These are phyloP conservation scores for Alternaria tenuissima DNA, from an alignment of 2,329 filamentous ascomycete genomes.

Conservation along the genomic window DNA sequence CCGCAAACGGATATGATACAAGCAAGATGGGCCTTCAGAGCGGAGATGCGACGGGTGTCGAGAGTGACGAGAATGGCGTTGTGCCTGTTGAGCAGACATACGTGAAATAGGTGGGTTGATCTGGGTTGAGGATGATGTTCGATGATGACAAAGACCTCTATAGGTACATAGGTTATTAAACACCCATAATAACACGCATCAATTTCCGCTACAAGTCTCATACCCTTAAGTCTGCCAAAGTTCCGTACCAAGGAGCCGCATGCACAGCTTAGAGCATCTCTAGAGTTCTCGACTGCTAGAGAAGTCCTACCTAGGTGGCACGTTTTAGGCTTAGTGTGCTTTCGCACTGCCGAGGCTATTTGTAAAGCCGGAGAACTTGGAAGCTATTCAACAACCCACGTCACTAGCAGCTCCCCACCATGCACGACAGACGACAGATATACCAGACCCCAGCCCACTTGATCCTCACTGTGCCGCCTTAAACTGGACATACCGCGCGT, in stretches of 20 bases:
- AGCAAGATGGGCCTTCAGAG: slow-evolving; percentile 58
- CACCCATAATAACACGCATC: neutral
- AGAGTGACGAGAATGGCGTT: slow-evolving; percentile 21
- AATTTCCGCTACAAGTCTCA: neutral
- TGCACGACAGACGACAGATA: slow-evolving; percentile 8
- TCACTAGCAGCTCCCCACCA: slow-evolving; percentile 15
- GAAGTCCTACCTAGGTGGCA: neutral
- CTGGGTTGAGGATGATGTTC: neutral
- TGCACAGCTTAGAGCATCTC: neutral
- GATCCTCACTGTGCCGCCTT: neutral
- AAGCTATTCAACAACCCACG: slow-evolving; percentile 11
- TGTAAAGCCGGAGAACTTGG: slow-evolving; percentile 11
- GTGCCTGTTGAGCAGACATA: slow-evolving; percentile 17
- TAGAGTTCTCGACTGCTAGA: neutral
- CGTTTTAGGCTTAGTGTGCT: neutral
- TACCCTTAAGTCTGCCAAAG: neutral
- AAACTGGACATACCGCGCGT: neutral
- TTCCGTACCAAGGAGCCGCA: neutral
- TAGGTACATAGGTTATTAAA: neutral
- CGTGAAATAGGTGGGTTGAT: neutral
- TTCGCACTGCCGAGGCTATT: neutral
- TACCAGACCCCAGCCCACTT: slow-evolving; percentile 9
- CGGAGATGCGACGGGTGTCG: slow-evolving; percentile 14
- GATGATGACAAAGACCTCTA: neutral
- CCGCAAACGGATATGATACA: slow-evolving; percentile 79